Percentiles rank a stretch among this genome's conserved stretches.
phyloP scores from a whole-genome alignment of 192 early-diverging fungal genomes.

The Powellomyces hirtus region DNA sequence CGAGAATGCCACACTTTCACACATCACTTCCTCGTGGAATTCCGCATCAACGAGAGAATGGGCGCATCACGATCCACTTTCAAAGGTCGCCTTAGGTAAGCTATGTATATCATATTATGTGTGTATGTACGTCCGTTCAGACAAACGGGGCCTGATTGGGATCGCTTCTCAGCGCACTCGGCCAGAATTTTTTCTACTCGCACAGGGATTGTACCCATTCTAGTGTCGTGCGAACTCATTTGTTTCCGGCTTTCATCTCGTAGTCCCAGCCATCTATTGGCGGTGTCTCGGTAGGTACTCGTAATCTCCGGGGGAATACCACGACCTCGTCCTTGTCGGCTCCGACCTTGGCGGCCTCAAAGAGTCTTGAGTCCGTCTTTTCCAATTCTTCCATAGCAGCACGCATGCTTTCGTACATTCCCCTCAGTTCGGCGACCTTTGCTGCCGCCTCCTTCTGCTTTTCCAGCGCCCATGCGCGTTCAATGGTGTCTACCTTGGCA shows the following conservation, averaged over 20 bases:
- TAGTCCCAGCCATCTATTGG: constrained; percentile 48
- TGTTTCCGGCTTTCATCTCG: constrained; percentile 27
- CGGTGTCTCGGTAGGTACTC: constrained; percentile 49
- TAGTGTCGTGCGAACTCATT: too few relatives aligned
- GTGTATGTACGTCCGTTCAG: too few relatives aligned
- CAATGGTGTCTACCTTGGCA: constrained; percentile 27
- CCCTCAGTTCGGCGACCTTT: constrained; percentile 30
- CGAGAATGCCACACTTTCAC: too few relatives aligned
- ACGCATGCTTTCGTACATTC: constrained; percentile 42
- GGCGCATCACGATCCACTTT: too few relatives aligned
- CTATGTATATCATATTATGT: too few relatives aligned
- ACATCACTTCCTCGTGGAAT: too few relatives aligned
- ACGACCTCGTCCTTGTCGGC: constrained; percentile 21
- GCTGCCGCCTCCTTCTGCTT: constrained; percentile 38
- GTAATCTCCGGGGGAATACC: constrained; percentile 39
- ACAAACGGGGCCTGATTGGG: too few relatives aligned
- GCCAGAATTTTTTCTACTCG: too few relatives aligned
- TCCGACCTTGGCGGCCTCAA: constrained; percentile 38
- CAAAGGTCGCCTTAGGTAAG: too few relatives aligned
- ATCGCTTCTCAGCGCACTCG: too few relatives aligned
- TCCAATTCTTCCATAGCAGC: constrained; percentile 50
- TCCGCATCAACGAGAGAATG: too few relatives aligned
- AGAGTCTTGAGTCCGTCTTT: constrained; percentile 38
- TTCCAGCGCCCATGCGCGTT: constrained; percentile 38
- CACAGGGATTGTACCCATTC: too few relatives aligned